Base-by-base conservation (phyloP, 2,329 filamentous ascomycete genomes). In the Apiospora aurea region DNA sequence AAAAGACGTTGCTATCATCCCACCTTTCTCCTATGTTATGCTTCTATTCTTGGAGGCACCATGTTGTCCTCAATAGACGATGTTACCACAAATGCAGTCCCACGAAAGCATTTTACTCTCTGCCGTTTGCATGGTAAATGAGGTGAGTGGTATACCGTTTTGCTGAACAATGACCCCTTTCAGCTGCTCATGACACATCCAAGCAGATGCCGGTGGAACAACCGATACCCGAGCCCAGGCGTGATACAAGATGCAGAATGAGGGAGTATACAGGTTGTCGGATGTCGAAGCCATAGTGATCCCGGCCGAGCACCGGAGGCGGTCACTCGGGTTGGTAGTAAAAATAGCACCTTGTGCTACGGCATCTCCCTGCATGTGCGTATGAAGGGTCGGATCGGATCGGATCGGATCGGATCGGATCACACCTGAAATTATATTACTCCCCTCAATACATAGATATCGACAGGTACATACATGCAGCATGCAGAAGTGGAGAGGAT, bases 331-430 rank as follows among this genome's bases (percentile, higher is more conserved):
- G 41, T 14, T 43, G 41, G 29, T 10, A 6, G 38, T 61, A 38
- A 21, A 61, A 61, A 61, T 61, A 61, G 53, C 18, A 16, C 53
- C 29, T 29, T 8, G 29, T 61, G 29, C 16, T 61, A 61, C 53
- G 29, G 53, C 53, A 34, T 18, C 29, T 34, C 34, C 53, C 29
- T 34, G 29, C 26, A 21, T 38, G 34, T 38, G 34, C 34, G 53
- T 38, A 21, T 10, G 26, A 21, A 21, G 16, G 16, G 46, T n/a
- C 46, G 46, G 46, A n/a, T 49, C 46, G 46, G 7, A 4, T 38
- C 53, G 53, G 53, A 61, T 61, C 53, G 26, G 53, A 61, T 21
- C 53, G 18, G 46, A 43, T 43, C 41, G 53, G 53, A 61, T 61
- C 53, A 34, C 53, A 34, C 34, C 29, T 38, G 53, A 16, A 61